These are phyloP conservation scores for Marsdenia floribunda DNA, from an alignment of 257 asterid species.

Conservation along the genomic window DNA sequence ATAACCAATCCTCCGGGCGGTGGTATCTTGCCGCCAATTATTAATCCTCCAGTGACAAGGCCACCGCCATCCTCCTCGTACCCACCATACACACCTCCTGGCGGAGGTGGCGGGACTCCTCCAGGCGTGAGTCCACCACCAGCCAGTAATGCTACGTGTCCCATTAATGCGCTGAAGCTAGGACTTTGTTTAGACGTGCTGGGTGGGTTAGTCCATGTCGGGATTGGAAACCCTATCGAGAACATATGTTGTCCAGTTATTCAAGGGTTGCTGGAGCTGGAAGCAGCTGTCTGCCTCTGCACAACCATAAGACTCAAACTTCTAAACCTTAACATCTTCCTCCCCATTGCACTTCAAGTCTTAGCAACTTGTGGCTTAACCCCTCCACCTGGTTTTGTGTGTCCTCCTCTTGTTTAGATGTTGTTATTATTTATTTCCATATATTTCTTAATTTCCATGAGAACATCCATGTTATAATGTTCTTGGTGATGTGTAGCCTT, in stretches of 20 bases:
- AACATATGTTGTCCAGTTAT: constrained; percentile 83
- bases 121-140: constrained; percentile 39
- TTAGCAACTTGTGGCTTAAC: constrained; percentile 71
- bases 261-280: constrained; percentile 76
- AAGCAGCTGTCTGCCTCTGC: constrained; percentile 89
- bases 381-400: constrained; percentile 85
- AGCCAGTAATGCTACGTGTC: constrained; percentile 40
- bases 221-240: constrained; percentile 72
- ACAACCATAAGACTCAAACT: constrained; percentile 73
- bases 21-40: constrained; percentile 34
- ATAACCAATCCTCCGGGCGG: constrained; percentile 30
- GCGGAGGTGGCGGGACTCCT: constrained; percentile 18
- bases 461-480: background rate
- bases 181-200: constrained; percentile 90
- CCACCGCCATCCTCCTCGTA: constrained; percentile 42
- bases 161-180: constrained; percentile 70
- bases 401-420: constrained; percentile 54
- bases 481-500: no score
- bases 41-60: constrained; percentile 26
- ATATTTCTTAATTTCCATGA: background rate
- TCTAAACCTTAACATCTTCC: constrained; percentile 71
- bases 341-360: constrained; percentile 77
- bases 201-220: constrained; percentile 79
- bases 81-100: constrained; percentile 54
- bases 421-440: background rate